These are phyloP conservation scores for Rostrohypoxylon terebratum DNA, from an alignment of 495 filamentous ascomycete species.

Conservation along the genomic window DNA sequence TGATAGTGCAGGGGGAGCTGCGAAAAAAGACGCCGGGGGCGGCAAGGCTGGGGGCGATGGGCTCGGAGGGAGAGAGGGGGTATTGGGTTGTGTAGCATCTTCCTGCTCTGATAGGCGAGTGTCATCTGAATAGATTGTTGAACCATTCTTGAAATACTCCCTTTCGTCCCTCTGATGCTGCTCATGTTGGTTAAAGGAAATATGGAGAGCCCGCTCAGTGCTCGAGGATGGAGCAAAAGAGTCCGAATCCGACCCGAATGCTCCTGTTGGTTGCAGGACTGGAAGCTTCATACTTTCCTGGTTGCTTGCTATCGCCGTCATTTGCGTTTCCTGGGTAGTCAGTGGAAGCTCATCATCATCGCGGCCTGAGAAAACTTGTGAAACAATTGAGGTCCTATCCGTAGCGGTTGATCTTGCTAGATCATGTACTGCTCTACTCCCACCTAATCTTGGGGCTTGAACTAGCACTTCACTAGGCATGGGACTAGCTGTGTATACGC, in stretches of 20 bases:
- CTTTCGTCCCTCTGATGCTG: constrained; percentile 14
- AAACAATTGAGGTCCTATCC: constrained; percentile 36
- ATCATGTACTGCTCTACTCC: constrained; percentile 20
- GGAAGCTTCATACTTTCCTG: constrained; percentile 23
- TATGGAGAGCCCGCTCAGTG: constrained; percentile 40
- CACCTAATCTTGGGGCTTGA: constrained; percentile 2
- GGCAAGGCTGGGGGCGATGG: constrained; percentile 2
- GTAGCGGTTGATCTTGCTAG: constrained; percentile 26
- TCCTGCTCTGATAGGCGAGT: constrained; percentile 1
- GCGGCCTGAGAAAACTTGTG: constrained; percentile 48
- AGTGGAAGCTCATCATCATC: constrained; percentile 18
- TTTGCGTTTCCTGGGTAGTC: constrained; percentile 46
- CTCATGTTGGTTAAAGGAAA: constrained; percentile 26
- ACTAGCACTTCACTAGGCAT: constrained; percentile 29
- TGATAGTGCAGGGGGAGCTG: constrained; percentile 6
- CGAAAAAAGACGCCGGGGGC: background rate
- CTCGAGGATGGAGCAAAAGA: constrained; percentile 42
- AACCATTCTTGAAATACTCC: background rate
- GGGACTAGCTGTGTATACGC: constrained; percentile 36
- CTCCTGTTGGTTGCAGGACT: background rate
- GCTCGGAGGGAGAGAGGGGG: constrained; percentile 10
- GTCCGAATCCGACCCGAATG: constrained; percentile 28
- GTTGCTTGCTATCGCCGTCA: constrained; percentile 40
- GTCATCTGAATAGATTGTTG: constrained; percentile 13
- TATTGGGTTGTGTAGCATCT: constrained; percentile 6